Conservation (phyloP, 305 asterid species). For the Ilex paraguariensis region DNA sequence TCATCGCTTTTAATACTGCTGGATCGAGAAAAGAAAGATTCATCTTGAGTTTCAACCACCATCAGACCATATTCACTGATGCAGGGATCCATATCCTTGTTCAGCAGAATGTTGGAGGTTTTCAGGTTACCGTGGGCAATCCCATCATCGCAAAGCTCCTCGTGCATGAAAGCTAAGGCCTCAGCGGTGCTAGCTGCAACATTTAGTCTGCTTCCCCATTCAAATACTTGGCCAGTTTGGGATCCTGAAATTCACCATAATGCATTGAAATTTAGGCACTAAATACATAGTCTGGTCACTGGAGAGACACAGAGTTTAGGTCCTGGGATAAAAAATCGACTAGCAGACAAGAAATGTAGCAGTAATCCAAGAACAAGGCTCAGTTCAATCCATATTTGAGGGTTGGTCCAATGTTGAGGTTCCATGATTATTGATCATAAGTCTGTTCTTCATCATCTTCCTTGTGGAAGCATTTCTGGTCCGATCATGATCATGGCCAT, state of each 20-base stretch:
- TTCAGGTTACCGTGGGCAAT: slow-evolving; percentile 72
- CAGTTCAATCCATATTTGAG: too few species aligned
- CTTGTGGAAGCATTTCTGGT: too few species aligned
- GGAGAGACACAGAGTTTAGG: too few species aligned
- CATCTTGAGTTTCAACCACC: slow-evolving; percentile 26
- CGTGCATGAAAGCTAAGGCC: slow-evolving; percentile 65
- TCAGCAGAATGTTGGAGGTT: slow-evolving; percentile 63
- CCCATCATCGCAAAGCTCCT: slow-evolving; percentile 37
- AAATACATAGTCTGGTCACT: too few species aligned
- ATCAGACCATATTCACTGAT: slow-evolving; percentile 64
- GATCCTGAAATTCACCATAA: slow-evolving; percentile 37
- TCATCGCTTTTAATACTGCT: slow-evolving; percentile 18
- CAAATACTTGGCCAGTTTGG: slow-evolving; percentile 25
- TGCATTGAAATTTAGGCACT: not conserved
- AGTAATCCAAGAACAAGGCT: not conserved
- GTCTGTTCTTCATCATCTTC: too few species aligned
- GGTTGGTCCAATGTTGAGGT: too few species aligned
- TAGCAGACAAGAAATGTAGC: not conserved
- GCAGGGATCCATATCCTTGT: slow-evolving; percentile 46
- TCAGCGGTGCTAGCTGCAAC: slow-evolving; percentile 40
- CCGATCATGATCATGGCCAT: too few species aligned
- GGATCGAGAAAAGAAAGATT: slow-evolving; percentile 12
- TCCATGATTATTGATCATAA: too few species aligned
- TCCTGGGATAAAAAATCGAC: not conserved
- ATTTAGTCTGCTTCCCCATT: slow-evolving; percentile 55